A percentile compares a stretch with the other conserved stretches of the same genome.
These are phyloP conservation scores for Acorus gramineus DNA, from an alignment of 106 monocot species.

Conservation along the genomic window DNA sequence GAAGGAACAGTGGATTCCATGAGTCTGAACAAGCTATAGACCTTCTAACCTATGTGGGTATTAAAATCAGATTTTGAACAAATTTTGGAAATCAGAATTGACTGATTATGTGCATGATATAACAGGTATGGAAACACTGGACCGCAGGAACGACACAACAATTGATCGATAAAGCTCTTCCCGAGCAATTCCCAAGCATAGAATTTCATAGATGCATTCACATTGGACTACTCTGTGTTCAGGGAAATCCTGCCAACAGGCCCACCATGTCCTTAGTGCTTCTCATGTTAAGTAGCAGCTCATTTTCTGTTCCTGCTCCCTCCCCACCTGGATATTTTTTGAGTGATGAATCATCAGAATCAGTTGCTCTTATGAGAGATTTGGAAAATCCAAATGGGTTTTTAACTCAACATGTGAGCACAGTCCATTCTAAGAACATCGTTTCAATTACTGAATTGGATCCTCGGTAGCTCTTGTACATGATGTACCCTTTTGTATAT, in stretches of 20 bases:
- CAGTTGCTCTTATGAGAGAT: too few species aligned
- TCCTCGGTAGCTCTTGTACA: too few species aligned
- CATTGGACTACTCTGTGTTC: conserved; percentile 24
- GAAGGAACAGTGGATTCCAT: not conserved
- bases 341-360: too few species aligned
- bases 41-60: conserved; percentile 5
- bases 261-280: conserved; percentile 22
- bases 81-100: too few species aligned
- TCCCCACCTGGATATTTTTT: too few species aligned
- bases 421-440: too few species aligned
- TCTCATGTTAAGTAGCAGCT: conserved; percentile 20
- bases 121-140: conserved; percentile 22
- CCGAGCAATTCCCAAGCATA: not conserved
- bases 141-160: conserved; percentile 5
- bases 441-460: too few species aligned
- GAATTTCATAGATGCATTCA: conserved; percentile 23
- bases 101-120: too few species aligned
- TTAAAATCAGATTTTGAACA: not conserved
- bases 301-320: not conserved
- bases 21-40: not conserved
- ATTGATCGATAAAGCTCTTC: conserved; percentile 2
- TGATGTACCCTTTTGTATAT: too few species aligned
- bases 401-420: too few species aligned
- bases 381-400: too few species aligned
- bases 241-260: conserved; percentile 10